Percentiles rank a stretch among this genome's conserved stretches.
Evolutionary conservation across 2,329 filamentous ascomycete species (phyloP).

Genomic region (Thielaviopsis musarum): DNA sequence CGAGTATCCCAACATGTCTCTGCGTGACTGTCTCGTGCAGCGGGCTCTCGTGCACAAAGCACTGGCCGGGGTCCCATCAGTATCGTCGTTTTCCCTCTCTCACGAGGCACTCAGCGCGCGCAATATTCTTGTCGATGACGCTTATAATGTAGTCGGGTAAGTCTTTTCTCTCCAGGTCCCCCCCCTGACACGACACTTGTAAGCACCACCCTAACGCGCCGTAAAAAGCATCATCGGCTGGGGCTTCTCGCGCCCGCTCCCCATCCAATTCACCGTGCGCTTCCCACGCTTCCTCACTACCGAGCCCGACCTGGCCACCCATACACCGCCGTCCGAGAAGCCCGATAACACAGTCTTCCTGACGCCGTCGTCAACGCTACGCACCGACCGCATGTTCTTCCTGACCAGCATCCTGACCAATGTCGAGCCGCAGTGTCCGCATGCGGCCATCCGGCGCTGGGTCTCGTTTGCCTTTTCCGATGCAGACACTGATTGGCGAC

Average conservation of each 20-base stretch:
- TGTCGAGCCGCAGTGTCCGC: constrained; percentile 40
- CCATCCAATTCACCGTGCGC: constrained; percentile 7
- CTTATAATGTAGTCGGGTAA: constrained; percentile 7
- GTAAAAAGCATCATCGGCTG: constrained; percentile 7
- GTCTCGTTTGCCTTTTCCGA: constrained; percentile 10
- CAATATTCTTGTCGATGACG: constrained; percentile 8
- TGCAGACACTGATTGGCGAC: background rate
- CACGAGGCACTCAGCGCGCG: constrained; percentile 6
- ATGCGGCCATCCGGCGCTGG: constrained; percentile 7
- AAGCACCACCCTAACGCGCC: background rate
- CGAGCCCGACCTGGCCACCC: background rate
- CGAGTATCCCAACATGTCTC: background rate
- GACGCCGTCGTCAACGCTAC: background rate
- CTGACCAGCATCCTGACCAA: constrained; percentile 82
- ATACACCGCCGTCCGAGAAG: background rate
- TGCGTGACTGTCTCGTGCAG: constrained; percentile 4
- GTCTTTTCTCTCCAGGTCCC: background rate
- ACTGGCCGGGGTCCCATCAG: constrained; percentile 1
- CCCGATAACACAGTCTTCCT: background rate
- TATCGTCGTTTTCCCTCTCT: constrained; percentile 7
- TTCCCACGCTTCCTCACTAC: constrained; percentile 8
- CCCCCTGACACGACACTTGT: background rate
- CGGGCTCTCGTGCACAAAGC: constrained; percentile 6
- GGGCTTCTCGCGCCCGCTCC: constrained; percentile 5
- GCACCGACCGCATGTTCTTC: constrained; percentile 17